Conservation (phyloP, 176 grass and related monocot species). For the Hsuehochloa calcarea region DNA sequence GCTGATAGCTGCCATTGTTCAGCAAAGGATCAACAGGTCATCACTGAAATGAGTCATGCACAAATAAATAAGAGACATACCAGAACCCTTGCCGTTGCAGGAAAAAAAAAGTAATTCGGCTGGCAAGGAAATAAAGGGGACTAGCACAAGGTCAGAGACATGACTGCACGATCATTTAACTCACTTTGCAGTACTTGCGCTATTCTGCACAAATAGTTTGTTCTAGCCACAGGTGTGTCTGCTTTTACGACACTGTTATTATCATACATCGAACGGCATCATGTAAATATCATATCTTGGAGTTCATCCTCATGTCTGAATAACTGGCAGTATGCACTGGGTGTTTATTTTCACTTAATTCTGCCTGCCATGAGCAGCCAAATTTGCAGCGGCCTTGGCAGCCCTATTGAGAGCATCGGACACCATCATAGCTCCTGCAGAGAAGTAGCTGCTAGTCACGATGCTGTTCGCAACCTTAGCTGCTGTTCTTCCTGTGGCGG, state of each 20-base stretch:
- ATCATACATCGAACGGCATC: background rate
- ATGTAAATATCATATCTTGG: conserved; percentile 7
- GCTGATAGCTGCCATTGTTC: background rate
- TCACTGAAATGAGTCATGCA: background rate
- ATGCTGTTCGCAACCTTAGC: conserved; percentile 53
- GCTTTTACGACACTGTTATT: conserved; percentile 15
- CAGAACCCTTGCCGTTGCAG: background rate
- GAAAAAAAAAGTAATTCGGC: background rate
- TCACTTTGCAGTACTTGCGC: background rate
- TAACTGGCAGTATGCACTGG: background rate
- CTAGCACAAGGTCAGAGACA: background rate
- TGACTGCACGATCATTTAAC: conserved; percentile 34
- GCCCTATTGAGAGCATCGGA: conserved; percentile 75
- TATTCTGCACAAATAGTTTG: conserved; percentile 19
- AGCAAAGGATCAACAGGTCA: background rate
- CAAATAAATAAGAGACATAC: background rate
- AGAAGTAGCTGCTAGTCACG: conserved; percentile 91
- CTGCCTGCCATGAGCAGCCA: conserved; percentile 69
- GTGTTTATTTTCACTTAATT: conserved; percentile 39
- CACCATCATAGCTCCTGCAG: conserved; percentile 74
- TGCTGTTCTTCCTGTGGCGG: conserved; percentile 64
- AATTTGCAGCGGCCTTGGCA: conserved; percentile 65
- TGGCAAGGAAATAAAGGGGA: background rate
- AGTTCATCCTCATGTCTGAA: conserved; percentile 9
- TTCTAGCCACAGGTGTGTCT: background rate